Evolutionary conservation across 1,284 basidiomycete genomes (phyloP).

Genomic region (Neolentinus lepideus): DNA sequence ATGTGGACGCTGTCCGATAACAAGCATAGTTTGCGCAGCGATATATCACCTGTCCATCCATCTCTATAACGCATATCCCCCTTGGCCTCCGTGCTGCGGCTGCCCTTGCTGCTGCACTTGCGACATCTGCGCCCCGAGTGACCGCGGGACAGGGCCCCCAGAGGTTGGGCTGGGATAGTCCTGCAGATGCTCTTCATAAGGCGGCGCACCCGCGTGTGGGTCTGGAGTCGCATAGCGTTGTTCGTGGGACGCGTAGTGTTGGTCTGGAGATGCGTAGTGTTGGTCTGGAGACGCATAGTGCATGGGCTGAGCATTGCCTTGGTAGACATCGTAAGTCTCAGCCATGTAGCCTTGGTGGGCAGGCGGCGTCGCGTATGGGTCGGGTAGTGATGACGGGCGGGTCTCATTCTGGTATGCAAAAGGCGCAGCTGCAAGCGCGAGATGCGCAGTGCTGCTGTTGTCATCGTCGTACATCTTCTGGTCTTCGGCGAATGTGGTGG

Average conservation of each 20-base stretch:
- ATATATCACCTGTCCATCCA: background rate
- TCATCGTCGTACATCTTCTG: conserved; percentile 49
- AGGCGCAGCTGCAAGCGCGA: conserved; percentile 47
- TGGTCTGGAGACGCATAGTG: conserved; percentile 10
- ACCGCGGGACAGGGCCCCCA: conserved; percentile 2
- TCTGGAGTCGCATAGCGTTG: background rate
- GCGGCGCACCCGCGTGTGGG: background rate
- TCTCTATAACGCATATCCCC: background rate
- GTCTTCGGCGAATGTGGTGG: conserved; percentile 43
- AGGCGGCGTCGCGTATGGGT: background rate
- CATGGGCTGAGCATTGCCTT: conserved; percentile 8
- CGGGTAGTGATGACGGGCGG: conserved; percentile 1
- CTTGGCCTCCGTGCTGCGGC: background rate
- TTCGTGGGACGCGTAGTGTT: conserved; percentile 13
- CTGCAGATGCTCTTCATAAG: conserved; percentile 3
- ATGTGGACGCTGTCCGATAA: background rate
- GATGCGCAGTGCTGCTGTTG: conserved; percentile 53
- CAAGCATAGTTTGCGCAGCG: background rate
- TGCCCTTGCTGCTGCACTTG: background rate
- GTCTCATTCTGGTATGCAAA: conserved; percentile 32
- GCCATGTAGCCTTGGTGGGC: background rate
- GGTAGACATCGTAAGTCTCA: background rate
- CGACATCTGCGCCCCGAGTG: background rate
- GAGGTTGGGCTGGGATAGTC: conserved; percentile 7
- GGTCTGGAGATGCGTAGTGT: conserved; percentile 5